Percentiles rank a stretch among this genome's conserved stretches.
Conservation (phyloP, 1,284 basidiomycete genomes). For the Pseudozyma thailandica region DNA sequence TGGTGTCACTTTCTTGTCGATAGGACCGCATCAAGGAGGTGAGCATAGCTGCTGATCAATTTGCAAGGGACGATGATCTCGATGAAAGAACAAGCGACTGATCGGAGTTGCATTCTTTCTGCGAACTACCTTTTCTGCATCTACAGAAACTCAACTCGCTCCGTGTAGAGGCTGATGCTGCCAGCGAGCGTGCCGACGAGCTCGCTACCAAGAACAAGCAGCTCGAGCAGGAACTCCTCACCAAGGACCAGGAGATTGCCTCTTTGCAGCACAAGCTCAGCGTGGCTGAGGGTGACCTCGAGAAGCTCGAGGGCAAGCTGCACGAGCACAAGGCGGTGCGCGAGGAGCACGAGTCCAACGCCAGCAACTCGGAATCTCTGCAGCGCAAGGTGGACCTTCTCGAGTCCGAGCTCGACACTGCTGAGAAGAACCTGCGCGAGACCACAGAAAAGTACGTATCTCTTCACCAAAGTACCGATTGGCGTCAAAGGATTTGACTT, state of each 20-base stretch:
- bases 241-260: conserved; percentile 86
- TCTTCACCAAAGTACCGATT: not conserved
- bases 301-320: conserved; percentile 81
- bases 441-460: conserved; percentile 90
- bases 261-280: conserved; percentile 83
- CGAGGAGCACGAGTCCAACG: conserved; percentile 80
- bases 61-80: not conserved
- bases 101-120: not conserved
- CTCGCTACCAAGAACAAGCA: conserved; percentile 68
- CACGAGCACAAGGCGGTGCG: conserved; percentile 77
- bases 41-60: conserved; percentile 22
- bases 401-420: conserved; percentile 93
- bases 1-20: not conserved
- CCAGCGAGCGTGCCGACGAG: conserved; percentile 69
- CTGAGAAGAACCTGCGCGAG: conserved; percentile 97
- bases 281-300: conserved; percentile 79
- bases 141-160: conserved; percentile 74
- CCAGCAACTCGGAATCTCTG: conserved; percentile 80
- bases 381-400: conserved; percentile 87
- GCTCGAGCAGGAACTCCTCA: conserved; percentile 80
- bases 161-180: conserved; percentile 86
- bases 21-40: conserved; percentile 74
- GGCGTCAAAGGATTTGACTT: no score
- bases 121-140: not conserved
- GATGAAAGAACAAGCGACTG: not conserved